Evolutionary conservation across 1,284 basidiomycete genomes (phyloP), one percentile per base, ranked within the genome.

Genomic region (Athelia psychrophila): DNA sequence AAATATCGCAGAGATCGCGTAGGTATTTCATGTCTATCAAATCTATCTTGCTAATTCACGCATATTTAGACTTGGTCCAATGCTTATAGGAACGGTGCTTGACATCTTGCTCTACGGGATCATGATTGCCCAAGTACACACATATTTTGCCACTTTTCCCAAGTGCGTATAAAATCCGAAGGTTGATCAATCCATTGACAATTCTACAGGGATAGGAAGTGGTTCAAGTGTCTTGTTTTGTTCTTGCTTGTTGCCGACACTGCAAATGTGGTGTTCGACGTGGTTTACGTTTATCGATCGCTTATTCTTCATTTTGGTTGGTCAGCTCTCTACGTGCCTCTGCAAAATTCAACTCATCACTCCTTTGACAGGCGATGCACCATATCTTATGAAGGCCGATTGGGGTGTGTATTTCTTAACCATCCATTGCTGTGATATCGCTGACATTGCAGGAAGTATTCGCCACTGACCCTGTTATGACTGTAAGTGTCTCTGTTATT

Each of bases 241-340:
- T 33, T 63, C 5, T 56, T 73, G 9, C 60, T 69, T 47, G 10
- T 68, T 13, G 59, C 60, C 9, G 71, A 72, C 54, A 58, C 62
- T 5, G 23, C 64, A n/a, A 66, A 69, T 49, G 60, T 65, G 1
- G 55, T 57, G 15, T 69, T 66, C 53, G 55, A 61, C 47, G 57
- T 63, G n/a, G 54, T 54, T 22, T 68, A 62, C 51, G 50, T 70
- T 8, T 72, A 72, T 49, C 57, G 60, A 25, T 47, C 58, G 24
- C 61, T 71, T 35, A 58, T 68, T 30, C 55, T 57, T 16, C 55
- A 62, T 19, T 64, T 64, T 38, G 64, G 65, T 60, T 23, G 20
- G 25, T 33, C 30, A 15, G 38, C 36, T 48, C n/a, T n/a, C n/a
- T n/a, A n/a, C n/a, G n/a, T n/a, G n/a, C n/a, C n/a, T n/a, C n/a